Evolutionary conservation across 208 protist genomes (phyloP), one percentile per base, ranked within the genome.

Genomic region (Strigomonas oncopelti): DNA sequence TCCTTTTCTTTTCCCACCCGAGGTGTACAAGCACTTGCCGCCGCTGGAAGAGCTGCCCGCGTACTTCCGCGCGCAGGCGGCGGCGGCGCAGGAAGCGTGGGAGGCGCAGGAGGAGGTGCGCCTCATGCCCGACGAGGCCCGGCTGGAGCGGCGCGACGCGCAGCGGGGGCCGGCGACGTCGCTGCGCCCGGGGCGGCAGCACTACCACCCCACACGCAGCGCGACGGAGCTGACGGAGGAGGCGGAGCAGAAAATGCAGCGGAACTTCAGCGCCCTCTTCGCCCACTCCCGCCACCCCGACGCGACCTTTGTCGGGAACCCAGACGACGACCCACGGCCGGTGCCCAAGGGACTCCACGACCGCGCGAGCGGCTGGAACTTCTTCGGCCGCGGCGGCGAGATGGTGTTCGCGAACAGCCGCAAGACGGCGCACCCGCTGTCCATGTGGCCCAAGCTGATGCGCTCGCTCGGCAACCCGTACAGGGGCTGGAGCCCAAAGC

Each of bases 391-490:
- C 8, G 88, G 84, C 46, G 91, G 91, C 0, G 86, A 93, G 69
- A 93, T 92, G 91, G 83, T 90, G 29, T 96, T 93, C 51, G 14
- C 52, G 36, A 94, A 94, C 63, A 78, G 81, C 70, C 75, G 65
- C 29, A 66, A 79, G 31, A 90, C 74, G 0, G 70, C 88, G 20
- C 80, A 93, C 63, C 83, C 81, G 1, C 77, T 91, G 56, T 81
- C 78, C 31, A 88, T 91, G 80, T 83, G 75, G 51, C 91, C 91
- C 11, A 96, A 96, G 75, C 66, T 90, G 38, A 96, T 96, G 91
- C 91, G 88, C 1, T 61, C 78, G 4, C 58, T 86, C 13, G 74
- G 75, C 28, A 79, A 96, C 62, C 88, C 91, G 29, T 90, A 90
- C 69, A 81, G 91, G 22, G 77, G 87, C 11, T 96, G 91, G 88